These are phyloP conservation scores for Anisodus tanguticus DNA, from an alignment of 257 asterid genomes.

Conservation along the genomic window DNA sequence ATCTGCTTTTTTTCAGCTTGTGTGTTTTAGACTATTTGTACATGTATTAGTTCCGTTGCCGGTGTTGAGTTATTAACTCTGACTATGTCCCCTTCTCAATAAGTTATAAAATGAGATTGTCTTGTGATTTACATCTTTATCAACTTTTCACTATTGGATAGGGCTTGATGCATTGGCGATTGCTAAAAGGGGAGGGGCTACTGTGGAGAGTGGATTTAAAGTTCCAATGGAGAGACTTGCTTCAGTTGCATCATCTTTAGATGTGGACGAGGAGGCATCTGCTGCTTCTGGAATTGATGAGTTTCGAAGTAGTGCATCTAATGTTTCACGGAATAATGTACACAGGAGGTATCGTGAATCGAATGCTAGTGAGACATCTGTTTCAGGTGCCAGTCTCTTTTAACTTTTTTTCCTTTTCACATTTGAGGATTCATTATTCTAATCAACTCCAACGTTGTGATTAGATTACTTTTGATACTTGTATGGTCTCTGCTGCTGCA, in stretches of 20 bases:
- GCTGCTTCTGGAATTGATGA: conserved; percentile 55
- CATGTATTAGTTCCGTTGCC: not conserved
- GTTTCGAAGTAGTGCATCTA: conserved; percentile 43
- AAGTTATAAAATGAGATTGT: not conserved
- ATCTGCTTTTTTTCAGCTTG: conserved; percentile 7
- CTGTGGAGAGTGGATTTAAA: conserved; percentile 58
- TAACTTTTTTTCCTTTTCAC: not conserved
- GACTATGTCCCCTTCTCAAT: not conserved
- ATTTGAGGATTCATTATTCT: conserved; percentile 4
- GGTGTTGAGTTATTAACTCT: conserved; percentile 12
- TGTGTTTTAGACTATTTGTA: not conserved
- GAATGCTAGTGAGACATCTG: conserved; percentile 48
- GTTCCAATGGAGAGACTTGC: conserved; percentile 72
- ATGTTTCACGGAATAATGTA: conserved; percentile 37
- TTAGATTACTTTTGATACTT: conserved; percentile 13
- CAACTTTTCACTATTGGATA: conserved; percentile 32
- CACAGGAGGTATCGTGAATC: conserved; percentile 72
- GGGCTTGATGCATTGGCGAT: conserved; percentile 83
- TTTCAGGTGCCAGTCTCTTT: conserved; percentile 51
- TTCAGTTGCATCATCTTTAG: conserved; percentile 64
- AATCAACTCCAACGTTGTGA: conserved; percentile 14
- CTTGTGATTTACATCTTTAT: conserved; percentile 16
- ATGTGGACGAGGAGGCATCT: conserved; percentile 67
- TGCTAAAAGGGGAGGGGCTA: conserved; percentile 59
- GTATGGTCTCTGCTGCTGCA: conserved; percentile 18